phyloP scores from a whole-genome alignment of 192 early-diverging fungal species.

The Phlyctochytrium bullatum region DNA sequence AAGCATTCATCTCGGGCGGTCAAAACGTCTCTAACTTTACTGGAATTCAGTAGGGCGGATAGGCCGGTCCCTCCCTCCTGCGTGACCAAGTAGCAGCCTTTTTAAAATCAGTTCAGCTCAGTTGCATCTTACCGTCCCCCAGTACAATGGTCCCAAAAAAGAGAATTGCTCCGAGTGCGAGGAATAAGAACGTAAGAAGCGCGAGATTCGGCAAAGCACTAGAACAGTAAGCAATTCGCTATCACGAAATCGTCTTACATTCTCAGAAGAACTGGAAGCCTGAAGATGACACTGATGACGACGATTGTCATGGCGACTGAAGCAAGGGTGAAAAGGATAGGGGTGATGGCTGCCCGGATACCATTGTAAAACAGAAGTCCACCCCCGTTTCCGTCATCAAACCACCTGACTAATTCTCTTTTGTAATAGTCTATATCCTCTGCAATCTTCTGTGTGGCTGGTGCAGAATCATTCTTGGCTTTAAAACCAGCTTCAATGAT shows the following conservation, averaged over 20 bases:
- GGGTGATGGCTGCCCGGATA: neutral
- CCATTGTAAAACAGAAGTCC: neutral
- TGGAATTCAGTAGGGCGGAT: neutral
- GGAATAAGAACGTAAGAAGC: neutral
- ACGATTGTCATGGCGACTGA: neutral
- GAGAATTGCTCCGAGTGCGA: neutral
- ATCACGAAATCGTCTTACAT: neutral
- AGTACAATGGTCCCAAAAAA: neutral
- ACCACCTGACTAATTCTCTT: neutral
- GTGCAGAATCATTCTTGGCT: neutral
- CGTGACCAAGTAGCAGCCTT: neutral
- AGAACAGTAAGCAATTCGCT: neutral
- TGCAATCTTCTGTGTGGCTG: neutral
- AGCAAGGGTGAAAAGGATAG: neutral
- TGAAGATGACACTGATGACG: neutral
- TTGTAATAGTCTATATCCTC: neutral
- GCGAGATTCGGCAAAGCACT: neutral
- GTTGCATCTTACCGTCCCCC: neutral
- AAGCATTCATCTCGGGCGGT: neutral
- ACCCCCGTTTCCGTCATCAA: neutral
- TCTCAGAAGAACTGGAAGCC: neutral
- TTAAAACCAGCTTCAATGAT: neutral
- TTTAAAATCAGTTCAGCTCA: neutral
- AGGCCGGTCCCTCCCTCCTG: neutral
- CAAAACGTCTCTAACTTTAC: neutral